Base-by-base conservation (phyloP, 345 rosid genomes). In the Trapa incisa region DNA sequence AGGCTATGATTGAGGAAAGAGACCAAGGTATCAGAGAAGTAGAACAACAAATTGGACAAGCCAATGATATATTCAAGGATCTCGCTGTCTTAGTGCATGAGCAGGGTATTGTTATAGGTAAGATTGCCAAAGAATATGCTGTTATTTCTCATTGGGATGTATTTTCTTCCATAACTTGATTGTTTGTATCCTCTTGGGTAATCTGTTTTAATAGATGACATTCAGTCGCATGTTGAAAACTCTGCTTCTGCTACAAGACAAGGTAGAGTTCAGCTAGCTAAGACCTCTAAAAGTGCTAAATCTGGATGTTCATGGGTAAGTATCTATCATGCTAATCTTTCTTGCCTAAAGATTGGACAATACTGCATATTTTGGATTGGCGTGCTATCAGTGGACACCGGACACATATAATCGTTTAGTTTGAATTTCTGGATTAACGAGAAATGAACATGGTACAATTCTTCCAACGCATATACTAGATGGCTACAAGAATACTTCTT, bases 41-140 rank as follows among this genome's bases (percentile, higher is more conserved):
- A 58, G 78, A 82, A 62, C 81, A 75, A 58, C 89, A 86, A 75
- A 84, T 86, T 74, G 92, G 84, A 64, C 70, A 86, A 75, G 84
- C 76, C 29, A 86, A 80, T 71, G 92, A 86, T 58, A 86, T 86
- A 69, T 86, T 86, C 73, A 81, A 76, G 77, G 92, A 86, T 74
- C 87, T 84, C 64, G 89, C 89, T 68, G 89, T 86, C 72, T 78
- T 86, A 38, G 89, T 84, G 72, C 87, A 82, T 39, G 92, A 86
- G 53, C 92, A 86, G 80, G 87, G 87, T 54, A 82, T 82, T 41
- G 77, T 84, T 29, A 81, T 84, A 63, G 89, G 92, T 86, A 75
- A 78, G 85, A 69, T 60, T 41, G 56, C 65, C 45, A 17, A 50
- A 48, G 47, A 57, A 67, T 42, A 61, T 61, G 13, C 57, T 63